phyloP scores from a whole-genome alignment of 2,329 filamentous ascomycete species.

The Diplodia mutila region DNA sequence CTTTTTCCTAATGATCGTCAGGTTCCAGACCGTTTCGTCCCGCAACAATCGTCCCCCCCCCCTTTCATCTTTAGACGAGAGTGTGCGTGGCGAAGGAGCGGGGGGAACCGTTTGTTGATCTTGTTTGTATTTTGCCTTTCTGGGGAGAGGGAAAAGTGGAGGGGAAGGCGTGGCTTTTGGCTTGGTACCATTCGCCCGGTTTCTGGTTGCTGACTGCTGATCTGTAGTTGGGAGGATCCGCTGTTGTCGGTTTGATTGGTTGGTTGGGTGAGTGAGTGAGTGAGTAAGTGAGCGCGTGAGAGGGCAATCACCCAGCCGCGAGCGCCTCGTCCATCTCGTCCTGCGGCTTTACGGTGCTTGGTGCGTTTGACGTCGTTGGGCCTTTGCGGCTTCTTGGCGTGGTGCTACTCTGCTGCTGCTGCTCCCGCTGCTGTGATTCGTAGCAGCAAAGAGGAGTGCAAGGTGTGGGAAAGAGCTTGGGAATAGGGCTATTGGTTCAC shows the following conservation, averaged over 20 bases:
- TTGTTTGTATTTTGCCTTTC: background rate
- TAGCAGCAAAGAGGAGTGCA: background rate
- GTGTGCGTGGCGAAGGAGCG: background rate
- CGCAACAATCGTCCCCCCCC: background rate
- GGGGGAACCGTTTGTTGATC: background rate
- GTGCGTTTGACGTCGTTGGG: background rate
- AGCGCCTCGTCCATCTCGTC: background rate
- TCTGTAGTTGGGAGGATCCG: background rate
- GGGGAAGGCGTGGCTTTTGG: background rate
- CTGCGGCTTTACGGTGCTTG: background rate
- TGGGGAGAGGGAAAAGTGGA: background rate
- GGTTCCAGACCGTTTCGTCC: background rate
- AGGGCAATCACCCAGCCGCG: too few species aligned
- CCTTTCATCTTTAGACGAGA: background rate
- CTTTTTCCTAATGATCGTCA: background rate
- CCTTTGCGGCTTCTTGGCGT: background rate
- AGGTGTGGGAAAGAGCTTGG: background rate
- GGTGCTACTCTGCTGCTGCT: background rate
- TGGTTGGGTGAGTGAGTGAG: background rate
- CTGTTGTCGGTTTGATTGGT: background rate
- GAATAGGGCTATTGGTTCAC: background rate
- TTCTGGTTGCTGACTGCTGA: background rate
- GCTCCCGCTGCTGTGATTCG: background rate
- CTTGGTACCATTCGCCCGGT: background rate
- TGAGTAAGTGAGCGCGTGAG: background rate